Evolutionary conservation across 345 rosid species (phyloP).

Genomic region (Lepidium sativum): DNA sequence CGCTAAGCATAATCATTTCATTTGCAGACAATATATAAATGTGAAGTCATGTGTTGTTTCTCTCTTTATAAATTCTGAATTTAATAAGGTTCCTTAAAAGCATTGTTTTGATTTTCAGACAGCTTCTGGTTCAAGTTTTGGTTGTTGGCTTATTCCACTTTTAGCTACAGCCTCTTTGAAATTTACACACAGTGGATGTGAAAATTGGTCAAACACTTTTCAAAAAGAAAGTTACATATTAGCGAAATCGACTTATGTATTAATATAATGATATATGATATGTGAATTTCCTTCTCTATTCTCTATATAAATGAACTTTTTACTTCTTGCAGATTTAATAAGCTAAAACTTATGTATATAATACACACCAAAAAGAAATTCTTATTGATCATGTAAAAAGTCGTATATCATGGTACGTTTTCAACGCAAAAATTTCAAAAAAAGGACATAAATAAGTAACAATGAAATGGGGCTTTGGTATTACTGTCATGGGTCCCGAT

Average conservation of each 20-base stretch:
- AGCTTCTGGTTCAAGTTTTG: constrained; percentile 27
- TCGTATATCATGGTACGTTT: neutral
- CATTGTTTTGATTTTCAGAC: constrained; percentile 30
- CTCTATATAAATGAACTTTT: neutral
- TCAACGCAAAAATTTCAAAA: too few species aligned
- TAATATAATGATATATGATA: neutral
- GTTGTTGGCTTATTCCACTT: constrained; percentile 28
- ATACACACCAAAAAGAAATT: neutral
- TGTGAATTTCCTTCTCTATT: neutral
- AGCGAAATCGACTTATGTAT: neutral
- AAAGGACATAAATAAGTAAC: neutral
- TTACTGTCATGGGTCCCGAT: neutral
- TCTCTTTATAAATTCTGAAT: neutral
- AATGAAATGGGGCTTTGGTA: neutral
- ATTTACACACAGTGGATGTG: neutral
- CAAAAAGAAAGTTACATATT: neutral
- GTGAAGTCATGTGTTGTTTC: constrained; percentile 29
- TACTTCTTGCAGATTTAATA: neutral
- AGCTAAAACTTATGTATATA: neutral
- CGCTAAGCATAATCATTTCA: constrained; percentile 30
- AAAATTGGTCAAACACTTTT: neutral
- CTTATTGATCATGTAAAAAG: neutral
- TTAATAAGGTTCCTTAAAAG: constrained; percentile 22
- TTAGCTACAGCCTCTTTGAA: constrained; percentile 13
- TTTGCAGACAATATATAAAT: constrained; percentile 17